Base-by-base conservation (phyloP, 2,329 filamentous ascomycete species). In the Botrytis pseudocinerea region DNA sequence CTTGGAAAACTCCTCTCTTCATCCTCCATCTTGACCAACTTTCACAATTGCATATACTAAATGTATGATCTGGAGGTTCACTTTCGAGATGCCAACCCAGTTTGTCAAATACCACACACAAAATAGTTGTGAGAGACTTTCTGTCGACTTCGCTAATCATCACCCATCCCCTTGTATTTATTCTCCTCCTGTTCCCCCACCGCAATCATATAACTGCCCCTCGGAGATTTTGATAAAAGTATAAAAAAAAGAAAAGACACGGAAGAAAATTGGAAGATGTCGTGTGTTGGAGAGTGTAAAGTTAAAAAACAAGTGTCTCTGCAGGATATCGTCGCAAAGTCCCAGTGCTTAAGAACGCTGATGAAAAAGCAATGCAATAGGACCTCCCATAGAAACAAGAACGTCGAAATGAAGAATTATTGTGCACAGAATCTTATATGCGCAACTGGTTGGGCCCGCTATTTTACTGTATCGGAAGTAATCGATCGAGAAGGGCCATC, bases 381-480 rank as follows among this genome's bases (percentile, higher is more conserved):
- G 71, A 74, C 79, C 80, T 75, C 80, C 78, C 78, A 80, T 80
- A 80, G 76, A 74, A 78, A 79, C 78, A 80, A 78, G 76, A 77
- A 79, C 77, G 77, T 78, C 73, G 76, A 76, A 78, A 77, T 79
- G 80, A 82, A 83, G 78, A 82, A 84, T 82, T 85, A 85, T 84
- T 82, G 82, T 83, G 84, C 83, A 80, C 74, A 80, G 79, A 81
- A 79, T 66, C 38, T 78, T 77, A 79, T 76, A 76, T 76, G 78
- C 77, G 76, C 73, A 77, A 75, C 77, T 73, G 76, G 76, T 75
- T 73, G 65, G 65, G 69, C 69, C 74, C 73, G 75, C 69, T 77
- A 66, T 73, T 69, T 72, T 63, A 72, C 69, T 60, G 59, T 70
- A 75, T 76, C 69, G 72, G 75, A 77, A 77, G 73, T 71, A 76